Conservation (phyloP, 2,329 filamentous ascomycete species). For the Xylaria arbuscula region DNA sequence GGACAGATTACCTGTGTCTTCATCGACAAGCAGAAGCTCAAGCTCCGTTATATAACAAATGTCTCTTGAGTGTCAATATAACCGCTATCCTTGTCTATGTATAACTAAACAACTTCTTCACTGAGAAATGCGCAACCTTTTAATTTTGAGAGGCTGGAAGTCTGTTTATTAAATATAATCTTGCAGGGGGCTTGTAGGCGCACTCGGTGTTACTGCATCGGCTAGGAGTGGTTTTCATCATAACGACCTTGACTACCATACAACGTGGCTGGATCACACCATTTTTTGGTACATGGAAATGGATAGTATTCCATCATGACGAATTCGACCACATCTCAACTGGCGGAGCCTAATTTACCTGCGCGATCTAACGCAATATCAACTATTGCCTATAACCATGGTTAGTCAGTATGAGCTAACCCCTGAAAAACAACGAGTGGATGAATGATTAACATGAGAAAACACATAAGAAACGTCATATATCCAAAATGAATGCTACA, state of each 20-base stretch:
- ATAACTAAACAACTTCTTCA: not conserved
- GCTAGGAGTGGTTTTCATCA: too few species aligned
- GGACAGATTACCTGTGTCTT: too few species aligned
- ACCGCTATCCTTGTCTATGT: not conserved
- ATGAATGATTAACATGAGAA: not conserved
- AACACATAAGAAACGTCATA: not conserved
- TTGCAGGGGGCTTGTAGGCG: too few species aligned
- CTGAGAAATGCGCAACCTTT: not conserved
- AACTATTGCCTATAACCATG: constrained; percentile 89
- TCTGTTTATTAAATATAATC: too few species aligned
- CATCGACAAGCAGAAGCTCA: not conserved
- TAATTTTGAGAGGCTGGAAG: too few species aligned
- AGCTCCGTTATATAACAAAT: not conserved
- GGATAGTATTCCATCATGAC: not conserved
- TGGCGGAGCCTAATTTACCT: constrained; percentile 63
- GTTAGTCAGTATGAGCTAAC: constrained; percentile 67
- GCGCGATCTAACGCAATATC: constrained; percentile 88
- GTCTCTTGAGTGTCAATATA: constrained; percentile 1
- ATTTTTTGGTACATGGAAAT: not conserved
- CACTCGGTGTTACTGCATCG: too few species aligned
- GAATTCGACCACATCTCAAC: constrained; percentile 16
- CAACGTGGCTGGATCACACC: too few species aligned
- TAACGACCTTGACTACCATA: not conserved
- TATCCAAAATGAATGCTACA: not conserved
- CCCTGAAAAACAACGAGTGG: not conserved